Conservation (phyloP, 2,329 filamentous ascomycete species). For the Colletotrichum destructivum region DNA sequence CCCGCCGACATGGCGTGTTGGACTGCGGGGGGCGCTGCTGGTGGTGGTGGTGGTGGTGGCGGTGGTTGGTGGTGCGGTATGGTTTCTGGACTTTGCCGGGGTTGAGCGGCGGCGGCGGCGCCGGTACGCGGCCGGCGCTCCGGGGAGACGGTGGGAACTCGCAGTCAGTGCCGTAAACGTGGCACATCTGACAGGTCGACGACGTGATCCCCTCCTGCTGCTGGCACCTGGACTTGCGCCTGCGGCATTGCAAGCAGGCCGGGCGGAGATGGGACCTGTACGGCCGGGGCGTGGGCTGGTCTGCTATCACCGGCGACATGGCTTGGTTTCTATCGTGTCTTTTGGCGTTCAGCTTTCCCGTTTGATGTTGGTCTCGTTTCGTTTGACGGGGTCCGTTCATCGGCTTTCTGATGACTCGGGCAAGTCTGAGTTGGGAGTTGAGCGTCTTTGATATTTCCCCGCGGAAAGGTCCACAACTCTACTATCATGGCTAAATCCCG, state of each 20-base stretch:
- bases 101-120: conserved; percentile 16
- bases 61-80: conserved; percentile 8
- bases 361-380: conserved; percentile 1
- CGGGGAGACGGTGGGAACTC: conserved; percentile 58
- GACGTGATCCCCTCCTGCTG: conserved; percentile 64
- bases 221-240: conserved; percentile 74
- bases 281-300: conserved; percentile 56
- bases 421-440: conserved; percentile 29
- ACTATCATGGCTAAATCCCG: conserved; percentile 23
- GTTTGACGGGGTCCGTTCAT: conserved; percentile 32
- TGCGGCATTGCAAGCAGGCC: conserved; percentile 72
- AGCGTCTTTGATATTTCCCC: conserved; percentile 39
- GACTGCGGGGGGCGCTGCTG: conserved; percentile 14
- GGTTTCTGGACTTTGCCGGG: conserved; percentile 39
- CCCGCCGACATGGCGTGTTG: conserved; percentile 29
- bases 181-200: conserved; percentile 70
- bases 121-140: conserved; percentile 29
- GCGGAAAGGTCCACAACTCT: conserved; percentile 38
- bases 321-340: background rate
- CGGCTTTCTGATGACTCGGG: conserved; percentile 31
- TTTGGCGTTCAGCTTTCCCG: background rate
- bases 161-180: conserved; percentile 71
- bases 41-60: no score
- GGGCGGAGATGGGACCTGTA: conserved; percentile 75
- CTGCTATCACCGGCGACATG: conserved; percentile 25